Conservation (phyloP, 1,284 basidiomycete genomes). For the Ceratorhiza oryzae-sativae region DNA sequence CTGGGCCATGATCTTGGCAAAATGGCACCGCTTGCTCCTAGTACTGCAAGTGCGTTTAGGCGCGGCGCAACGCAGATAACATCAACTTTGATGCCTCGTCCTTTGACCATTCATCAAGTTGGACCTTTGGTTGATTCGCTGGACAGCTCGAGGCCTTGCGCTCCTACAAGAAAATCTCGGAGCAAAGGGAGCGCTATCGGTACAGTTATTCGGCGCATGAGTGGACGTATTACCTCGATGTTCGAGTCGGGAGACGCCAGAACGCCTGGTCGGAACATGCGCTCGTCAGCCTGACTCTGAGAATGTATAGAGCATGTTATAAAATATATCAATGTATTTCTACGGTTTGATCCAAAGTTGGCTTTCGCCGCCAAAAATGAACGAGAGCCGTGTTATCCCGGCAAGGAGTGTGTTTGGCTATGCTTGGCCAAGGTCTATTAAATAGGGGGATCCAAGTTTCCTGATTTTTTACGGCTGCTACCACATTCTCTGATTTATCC, state of each 20-base stretch:
- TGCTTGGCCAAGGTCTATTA: background rate
- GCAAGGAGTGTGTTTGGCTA: background rate
- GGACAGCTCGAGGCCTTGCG: too few species aligned
- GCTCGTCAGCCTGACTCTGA: background rate
- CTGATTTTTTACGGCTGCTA: background rate
- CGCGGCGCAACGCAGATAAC: too few species aligned
- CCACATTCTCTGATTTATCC: slow-evolving; percentile 1
- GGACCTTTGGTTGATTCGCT: too few species aligned
- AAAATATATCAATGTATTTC: background rate
- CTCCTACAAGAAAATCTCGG: background rate
- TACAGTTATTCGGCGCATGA: background rate
- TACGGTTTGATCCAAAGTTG: background rate
- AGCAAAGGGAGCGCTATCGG: background rate
- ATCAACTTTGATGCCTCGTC: too few species aligned
- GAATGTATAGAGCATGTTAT: background rate
- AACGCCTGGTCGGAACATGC: background rate
- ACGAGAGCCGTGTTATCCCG: background rate
- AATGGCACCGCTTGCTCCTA: too few species aligned
- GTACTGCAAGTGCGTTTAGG: too few species aligned
- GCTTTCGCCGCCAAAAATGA: too few species aligned
- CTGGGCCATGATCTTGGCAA: too few species aligned
- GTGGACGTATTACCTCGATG: background rate
- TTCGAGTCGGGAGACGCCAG: background rate
- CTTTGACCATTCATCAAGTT: too few species aligned
- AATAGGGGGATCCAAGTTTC: slow-evolving; percentile 1